phyloP scores from a whole-genome alignment of 345 rosid species.

The thale cress (Arabidopsis thaliana) region TAIR10.1 NC_003070.9:11937001-11937500 shows the following conservation, averaged over 20 bases:
- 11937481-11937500: constrained; percentile 15
- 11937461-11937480: constrained; percentile 11
- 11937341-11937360: not conserved
- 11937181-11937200: not conserved
- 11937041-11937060: not conserved
- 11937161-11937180: too few relatives aligned
- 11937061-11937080: not conserved
- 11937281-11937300: not conserved
- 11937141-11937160: not conserved
- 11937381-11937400: not conserved
- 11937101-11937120: not conserved
- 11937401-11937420: not conserved
- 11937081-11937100: not conserved
- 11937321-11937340: not conserved
- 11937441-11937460: not conserved
- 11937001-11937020: not conserved
- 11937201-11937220: not conserved
- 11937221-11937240: not conserved
- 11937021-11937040: not conserved
- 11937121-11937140: not conserved
- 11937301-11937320: not conserved
- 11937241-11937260: not conserved
- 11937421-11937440: constrained; percentile 12
- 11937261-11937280: not conserved
- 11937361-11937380: not conserved